Base-by-base conservation (phyloP, 345 rosid genomes). In the Fremontodendron californicum region DNA sequence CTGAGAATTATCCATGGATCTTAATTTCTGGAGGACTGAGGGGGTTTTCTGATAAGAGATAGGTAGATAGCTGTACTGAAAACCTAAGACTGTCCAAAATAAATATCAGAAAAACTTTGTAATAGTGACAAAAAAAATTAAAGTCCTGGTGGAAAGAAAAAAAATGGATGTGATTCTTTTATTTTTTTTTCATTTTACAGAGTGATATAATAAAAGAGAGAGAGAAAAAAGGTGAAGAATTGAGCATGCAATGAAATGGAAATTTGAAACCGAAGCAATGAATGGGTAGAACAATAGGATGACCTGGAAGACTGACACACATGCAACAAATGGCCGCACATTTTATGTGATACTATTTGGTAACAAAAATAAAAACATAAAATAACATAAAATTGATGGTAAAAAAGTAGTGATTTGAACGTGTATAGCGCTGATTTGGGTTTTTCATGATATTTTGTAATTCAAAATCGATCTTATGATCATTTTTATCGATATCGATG, bases 301-400 rank as follows among this genome's bases (percentile, higher is more conserved):
- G 74, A 70, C 18, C 74, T 69, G 73, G 39, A 69, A 27, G 23
- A 45, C 73, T 25, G 74, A 46, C 74, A 70, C 39, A 21, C 33
- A 67, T 42, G 35, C 71, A 42, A 15, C 35, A 13, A 67, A 2
- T 67, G 72, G 33, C 3, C 52, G 43, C 51, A 27, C 23, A 16
- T 69, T 69, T 40, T 45, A 25, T 69, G 39, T 45, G 55, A 25
- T 40, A n/a, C 71, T 40, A 19, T 40, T 43, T 25, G 37, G 48
- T 15, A 3, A 43, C 19, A 43, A 66, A n/a, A n/a, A n/a, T n/a
- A 40, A 39, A 0, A 40, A 27, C 15, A 21, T n/a, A n/a, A n/a
- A n/a, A n/a, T n/a, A 42, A 66, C 9, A 33, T 11, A 58, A 5
- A 58, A 0, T 23, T 69, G 2, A 46, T n/a, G 15, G 16, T 25